Evolutionary conservation across 139 green algal genomes (phyloP), one percentile per base, ranked within the genome.

Genomic region (Haematococcus lacustris): DNA sequence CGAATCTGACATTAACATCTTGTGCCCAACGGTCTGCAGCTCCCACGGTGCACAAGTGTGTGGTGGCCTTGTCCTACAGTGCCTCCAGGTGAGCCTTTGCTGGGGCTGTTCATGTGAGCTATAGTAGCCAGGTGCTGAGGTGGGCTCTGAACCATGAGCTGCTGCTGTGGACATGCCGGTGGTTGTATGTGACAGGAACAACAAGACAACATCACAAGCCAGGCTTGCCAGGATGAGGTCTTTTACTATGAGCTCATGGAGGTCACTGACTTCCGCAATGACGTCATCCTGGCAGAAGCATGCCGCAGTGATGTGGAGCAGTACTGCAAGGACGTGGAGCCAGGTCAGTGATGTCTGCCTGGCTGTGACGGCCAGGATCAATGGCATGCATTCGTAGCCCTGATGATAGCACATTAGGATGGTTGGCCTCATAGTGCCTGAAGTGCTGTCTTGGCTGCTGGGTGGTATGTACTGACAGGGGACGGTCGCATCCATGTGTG

Each of bases 211-310:
- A 88, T 97, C 39, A 85, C 76, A 23, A 82, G 38, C 39, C 75
- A 87, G 39, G 81, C 80, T 3, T 97, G 92, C 80, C 85, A 88
- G 61, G 84, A 94, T 30, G 89, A 97, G 82, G 80, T 97, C 1
- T 95, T 96, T 70, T 89, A 91, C 70, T 92, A 91, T 63, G 78
- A 93, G 79, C 88, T 93, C 59, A 91, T 90, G 86, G 86, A 95
- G 86, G 89, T 74, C 53, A 71, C 38, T 38, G 74, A 79, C 76
- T 81, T 34, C 81, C 75, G 75, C 9, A 76, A 76, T 38, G 85
- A 96, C 38, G 81, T 90, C 3, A 84, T 90, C 9, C 76, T 96
- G 73, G 84, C 83, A 0, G 84, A 91, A 60, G 88, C 89, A 7
- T 97, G 92, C 83, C 65, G 76, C 21, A 71, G 64, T 0, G 91